Conservation (phyloP, 2,329 filamentous ascomycete genomes). For the Colletotrichum tabaci region DNA sequence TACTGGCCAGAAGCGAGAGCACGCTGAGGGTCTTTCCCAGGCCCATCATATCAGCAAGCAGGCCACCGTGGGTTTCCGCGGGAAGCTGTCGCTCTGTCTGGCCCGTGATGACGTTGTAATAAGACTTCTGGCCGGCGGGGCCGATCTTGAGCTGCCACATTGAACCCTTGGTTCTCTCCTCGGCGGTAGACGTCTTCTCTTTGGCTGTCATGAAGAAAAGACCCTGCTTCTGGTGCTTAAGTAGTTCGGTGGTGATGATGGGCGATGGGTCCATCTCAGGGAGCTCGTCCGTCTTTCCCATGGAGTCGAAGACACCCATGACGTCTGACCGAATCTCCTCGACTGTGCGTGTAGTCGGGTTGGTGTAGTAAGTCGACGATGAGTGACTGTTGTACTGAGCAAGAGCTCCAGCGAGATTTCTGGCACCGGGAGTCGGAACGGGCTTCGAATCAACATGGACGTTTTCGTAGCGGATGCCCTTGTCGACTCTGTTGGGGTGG, state of each 20-base stretch:
- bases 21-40: slow-evolving; percentile 91
- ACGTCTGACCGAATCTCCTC: slow-evolving; percentile 92
- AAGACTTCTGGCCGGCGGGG: slow-evolving; percentile 69
- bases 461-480: slow-evolving; percentile 81
- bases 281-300: slow-evolving; percentile 82
- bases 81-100: slow-evolving; percentile 73
- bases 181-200: slow-evolving; percentile 73
- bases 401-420: slow-evolving; percentile 42
- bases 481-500: slow-evolving; percentile 66
- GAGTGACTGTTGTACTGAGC: slow-evolving; percentile 36
- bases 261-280: slow-evolving; percentile 78
- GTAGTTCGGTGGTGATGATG: slow-evolving; percentile 76
- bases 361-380: slow-evolving; percentile 43
- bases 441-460: slow-evolving; percentile 75
- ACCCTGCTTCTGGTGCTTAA: slow-evolving; percentile 91
- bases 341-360: slow-evolving; percentile 71
- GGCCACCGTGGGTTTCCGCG: slow-evolving; percentile 78
- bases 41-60: slow-evolving; percentile 90
- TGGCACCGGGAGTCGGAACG: slow-evolving; percentile 49
- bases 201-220: slow-evolving; percentile 87
- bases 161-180: slow-evolving; percentile 76
- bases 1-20: slow-evolving; percentile 80
- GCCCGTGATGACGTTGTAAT: slow-evolving; percentile 89
- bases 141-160: slow-evolving; percentile 80
- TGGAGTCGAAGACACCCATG: slow-evolving; percentile 87